Evolutionary conservation across 2,329 filamentous ascomycete species (phyloP).

Genomic region (Arthrinium phaeospermum): DNA sequence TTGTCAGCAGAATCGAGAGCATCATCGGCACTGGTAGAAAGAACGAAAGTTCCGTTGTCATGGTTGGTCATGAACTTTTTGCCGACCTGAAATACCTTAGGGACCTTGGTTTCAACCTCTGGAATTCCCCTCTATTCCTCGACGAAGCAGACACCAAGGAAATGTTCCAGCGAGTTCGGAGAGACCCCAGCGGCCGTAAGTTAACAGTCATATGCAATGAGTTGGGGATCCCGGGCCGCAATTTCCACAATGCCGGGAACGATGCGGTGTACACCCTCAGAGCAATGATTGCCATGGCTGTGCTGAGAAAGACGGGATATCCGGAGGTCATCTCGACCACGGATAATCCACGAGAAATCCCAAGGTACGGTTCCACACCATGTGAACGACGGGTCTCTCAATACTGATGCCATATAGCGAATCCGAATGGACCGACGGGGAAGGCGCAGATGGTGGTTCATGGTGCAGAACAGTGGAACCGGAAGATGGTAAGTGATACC

Average conservation of each 20-base stretch:
- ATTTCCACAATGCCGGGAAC: conserved; percentile 88
- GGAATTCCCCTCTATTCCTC: conserved; percentile 58
- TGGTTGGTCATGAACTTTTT: conserved; percentile 78
- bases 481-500: conserved; percentile 22
- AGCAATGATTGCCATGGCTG: conserved; percentile 70
- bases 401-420: conserved; percentile 21
- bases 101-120: conserved; percentile 66
- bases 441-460: conserved; percentile 37
- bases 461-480: conserved; percentile 29
- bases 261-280: conserved; percentile 82
- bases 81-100: conserved; percentile 73
- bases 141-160: conserved; percentile 75
- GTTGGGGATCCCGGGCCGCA: conserved; percentile 65
- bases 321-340: conserved; percentile 22
- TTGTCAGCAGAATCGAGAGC: conserved; percentile 44
- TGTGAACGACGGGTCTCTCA: conserved; percentile 2
- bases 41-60: conserved; percentile 58
- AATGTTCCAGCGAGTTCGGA: conserved; percentile 70
- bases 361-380: not conserved
- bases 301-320: conserved; percentile 34
- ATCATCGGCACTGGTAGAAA: conserved; percentile 37
- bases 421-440: conserved; percentile 41
- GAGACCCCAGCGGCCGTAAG: conserved; percentile 56
- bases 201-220: conserved; percentile 67
- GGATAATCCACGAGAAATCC: conserved; percentile 8